These are phyloP conservation scores for Ceratocystis harringtonii DNA, from an alignment of 2,329 filamentous ascomycete genomes.

Conservation along the genomic window DNA sequence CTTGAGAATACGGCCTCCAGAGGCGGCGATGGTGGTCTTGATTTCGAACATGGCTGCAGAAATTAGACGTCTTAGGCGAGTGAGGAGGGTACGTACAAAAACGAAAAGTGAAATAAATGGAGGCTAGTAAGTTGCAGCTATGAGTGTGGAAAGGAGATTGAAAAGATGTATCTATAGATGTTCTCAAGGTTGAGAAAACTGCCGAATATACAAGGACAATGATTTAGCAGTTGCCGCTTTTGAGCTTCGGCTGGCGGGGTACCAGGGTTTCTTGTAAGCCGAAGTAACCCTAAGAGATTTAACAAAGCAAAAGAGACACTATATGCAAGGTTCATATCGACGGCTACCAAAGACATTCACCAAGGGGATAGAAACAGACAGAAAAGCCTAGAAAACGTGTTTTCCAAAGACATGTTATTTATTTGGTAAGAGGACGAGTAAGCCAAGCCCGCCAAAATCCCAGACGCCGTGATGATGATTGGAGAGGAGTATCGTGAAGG, in stretches of 20 bases:
- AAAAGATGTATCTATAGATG: not conserved
- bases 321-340: not conserved
- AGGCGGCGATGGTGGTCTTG: slow-evolving; percentile 76
- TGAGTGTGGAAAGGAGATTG: not conserved
- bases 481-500: not conserved
- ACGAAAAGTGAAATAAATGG: not conserved
- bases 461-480: slow-evolving; percentile 4
- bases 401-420: not conserved
- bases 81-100: not conserved
- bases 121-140: not conserved
- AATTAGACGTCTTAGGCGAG: not conserved
- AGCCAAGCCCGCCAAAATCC: slow-evolving; percentile 1
- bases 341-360: not conserved
- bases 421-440: not conserved
- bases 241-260: slow-evolving; percentile 1
- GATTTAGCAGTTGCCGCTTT: not conserved
- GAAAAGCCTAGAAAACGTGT: not conserved
- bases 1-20: slow-evolving; percentile 90
- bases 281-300: not conserved
- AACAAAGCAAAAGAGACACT: not conserved
- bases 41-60: slow-evolving; percentile 60
- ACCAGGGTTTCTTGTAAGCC: not conserved
- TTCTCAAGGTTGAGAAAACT: not conserved
- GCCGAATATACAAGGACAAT: not conserved
- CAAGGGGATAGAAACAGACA: not conserved